Percentiles rank a stretch among this genome's conserved stretches.
Conservation (phyloP, 495 filamentous ascomycete genomes). For the Daldinia concentrica region DNA sequence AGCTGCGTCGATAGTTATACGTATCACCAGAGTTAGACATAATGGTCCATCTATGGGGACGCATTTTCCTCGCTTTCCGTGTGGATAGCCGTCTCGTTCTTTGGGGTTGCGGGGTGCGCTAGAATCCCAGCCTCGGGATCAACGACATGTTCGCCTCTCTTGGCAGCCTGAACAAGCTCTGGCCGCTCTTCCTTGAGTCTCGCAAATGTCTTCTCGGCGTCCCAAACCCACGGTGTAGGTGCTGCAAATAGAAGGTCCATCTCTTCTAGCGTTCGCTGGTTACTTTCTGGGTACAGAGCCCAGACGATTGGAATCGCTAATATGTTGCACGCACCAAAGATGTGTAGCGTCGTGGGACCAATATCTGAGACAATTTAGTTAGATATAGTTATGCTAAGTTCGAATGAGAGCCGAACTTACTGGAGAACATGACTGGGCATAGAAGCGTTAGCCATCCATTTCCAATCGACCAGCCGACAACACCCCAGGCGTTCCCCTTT, state of each 20-base stretch:
- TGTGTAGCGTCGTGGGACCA: constrained; percentile 72
- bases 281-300: constrained; percentile 74
- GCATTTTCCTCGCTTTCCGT: constrained; percentile 31
- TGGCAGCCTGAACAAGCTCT: constrained; percentile 28
- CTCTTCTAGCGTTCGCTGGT: constrained; percentile 73
- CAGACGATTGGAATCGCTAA: constrained; percentile 72
- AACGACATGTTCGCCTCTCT: constrained; percentile 56
- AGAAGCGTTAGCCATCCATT: constrained; percentile 72
- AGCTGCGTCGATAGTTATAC: not conserved
- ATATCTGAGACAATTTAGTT: constrained; percentile 50
- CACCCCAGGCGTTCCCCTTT: constrained; percentile 78
- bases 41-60: constrained; percentile 11
- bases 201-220: constrained; percentile 71
- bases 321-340: constrained; percentile 71
- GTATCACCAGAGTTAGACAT: not conserved
- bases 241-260: constrained; percentile 74
- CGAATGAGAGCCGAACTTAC: constrained; percentile 25
- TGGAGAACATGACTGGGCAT: constrained; percentile 69
- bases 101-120: constrained; percentile 19
- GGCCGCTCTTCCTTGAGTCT: constrained; percentile 64
- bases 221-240: constrained; percentile 68
- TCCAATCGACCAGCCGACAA: constrained; percentile 77
- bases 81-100: constrained; percentile 20
- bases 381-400: not conserved
- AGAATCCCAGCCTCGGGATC: constrained; percentile 58